phyloP scores from a whole-genome alignment of 1,284 basidiomycete species.

The Puccinia triticina region DNA sequence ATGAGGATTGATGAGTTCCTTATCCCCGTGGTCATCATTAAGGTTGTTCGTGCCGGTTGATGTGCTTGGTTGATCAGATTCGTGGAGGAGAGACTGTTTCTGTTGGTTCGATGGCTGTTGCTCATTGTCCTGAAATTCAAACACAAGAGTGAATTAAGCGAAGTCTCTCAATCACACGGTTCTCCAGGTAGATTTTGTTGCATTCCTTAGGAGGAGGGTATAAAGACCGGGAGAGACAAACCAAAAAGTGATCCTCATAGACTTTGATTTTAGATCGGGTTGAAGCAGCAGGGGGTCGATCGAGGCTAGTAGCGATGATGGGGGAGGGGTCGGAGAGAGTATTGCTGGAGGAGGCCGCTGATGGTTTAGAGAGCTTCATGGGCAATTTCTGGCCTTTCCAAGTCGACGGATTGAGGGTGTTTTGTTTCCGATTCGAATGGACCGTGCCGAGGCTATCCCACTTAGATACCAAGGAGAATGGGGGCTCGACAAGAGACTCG shows the following conservation, averaged over 20 bases:
- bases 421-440: conserved; percentile 24
- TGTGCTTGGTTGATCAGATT: neutral
- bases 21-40: neutral
- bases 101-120: neutral
- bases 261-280: conserved; percentile 34
- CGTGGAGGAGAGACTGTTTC: neutral
- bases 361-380: conserved; percentile 31
- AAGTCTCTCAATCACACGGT: neutral
- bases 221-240: neutral
- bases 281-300: conserved; percentile 9
- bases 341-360: neutral
- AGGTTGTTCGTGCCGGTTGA: neutral
- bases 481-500: neutral
- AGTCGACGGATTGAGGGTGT: conserved; percentile 18
- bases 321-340: neutral
- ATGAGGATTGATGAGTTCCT: neutral
- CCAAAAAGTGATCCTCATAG: conserved; percentile 25
- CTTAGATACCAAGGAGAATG: conserved; percentile 25
- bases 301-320: neutral
- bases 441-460: conserved; percentile 48
- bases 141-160: neutral
- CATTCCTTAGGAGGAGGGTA: no score
- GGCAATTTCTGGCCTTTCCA: conserved; percentile 50
- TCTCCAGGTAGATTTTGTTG: no score
- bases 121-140: neutral